Conservation (phyloP, 2,329 filamentous ascomycete species). For the Falciphora oryzae region DNA sequence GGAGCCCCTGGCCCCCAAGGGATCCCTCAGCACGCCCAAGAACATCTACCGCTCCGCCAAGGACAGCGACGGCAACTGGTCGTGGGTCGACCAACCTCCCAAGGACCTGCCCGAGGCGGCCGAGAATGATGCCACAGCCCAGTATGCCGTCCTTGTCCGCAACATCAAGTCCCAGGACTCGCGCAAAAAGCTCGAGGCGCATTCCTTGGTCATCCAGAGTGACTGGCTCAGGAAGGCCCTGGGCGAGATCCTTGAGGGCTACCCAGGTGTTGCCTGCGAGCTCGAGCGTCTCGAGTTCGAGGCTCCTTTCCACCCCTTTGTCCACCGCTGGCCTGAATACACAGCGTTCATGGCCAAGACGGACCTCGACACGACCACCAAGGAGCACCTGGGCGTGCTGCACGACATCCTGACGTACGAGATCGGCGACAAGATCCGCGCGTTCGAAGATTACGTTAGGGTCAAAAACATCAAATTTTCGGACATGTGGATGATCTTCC, state of each 20-base stretch:
- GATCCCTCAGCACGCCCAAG: constrained; percentile 33
- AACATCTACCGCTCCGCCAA: constrained; percentile 36
- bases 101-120: constrained; percentile 48
- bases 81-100: constrained; percentile 52
- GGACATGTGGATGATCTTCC: constrained; percentile 48
- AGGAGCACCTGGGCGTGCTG: constrained; percentile 41
- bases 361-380: constrained; percentile 35
- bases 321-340: constrained; percentile 57
- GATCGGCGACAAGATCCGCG: constrained; percentile 42
- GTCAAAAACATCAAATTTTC: constrained; percentile 44
- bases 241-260: constrained; percentile 46
- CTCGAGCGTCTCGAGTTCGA: constrained; percentile 56
- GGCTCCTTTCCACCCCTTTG: constrained; percentile 56
- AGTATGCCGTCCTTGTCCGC: constrained; percentile 55
- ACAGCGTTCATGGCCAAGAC: constrained; percentile 33
- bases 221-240: constrained; percentile 54
- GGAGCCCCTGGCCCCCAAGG: constrained; percentile 22
- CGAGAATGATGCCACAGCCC: constrained; percentile 56
- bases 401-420: constrained; percentile 43
- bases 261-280: constrained; percentile 53
- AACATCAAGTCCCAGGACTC: constrained; percentile 53
- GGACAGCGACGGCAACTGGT: constrained; percentile 42
- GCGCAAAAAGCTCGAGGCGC: constrained; percentile 52
- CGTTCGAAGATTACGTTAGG: constrained; percentile 42
- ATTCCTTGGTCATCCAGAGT: constrained; percentile 60